phyloP scores from a whole-genome alignment of 768 basidiomycete species.

The Pluteus cervinus region DNA sequence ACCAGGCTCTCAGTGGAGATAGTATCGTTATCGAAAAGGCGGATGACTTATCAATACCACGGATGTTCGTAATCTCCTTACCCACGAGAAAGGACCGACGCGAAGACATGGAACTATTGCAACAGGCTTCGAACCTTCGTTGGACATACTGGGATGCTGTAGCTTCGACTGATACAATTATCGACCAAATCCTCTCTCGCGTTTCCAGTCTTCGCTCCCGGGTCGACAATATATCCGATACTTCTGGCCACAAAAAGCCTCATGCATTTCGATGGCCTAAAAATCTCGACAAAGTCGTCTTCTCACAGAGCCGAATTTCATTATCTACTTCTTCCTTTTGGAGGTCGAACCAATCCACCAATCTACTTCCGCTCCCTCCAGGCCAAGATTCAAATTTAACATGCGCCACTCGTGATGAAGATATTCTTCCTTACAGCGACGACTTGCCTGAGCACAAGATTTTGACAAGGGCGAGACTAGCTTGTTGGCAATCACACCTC shows the following conservation, averaged over 20 bases:
- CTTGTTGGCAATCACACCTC: slow-evolving; percentile 71
- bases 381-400: too few relatives aligned
- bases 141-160: slow-evolving; percentile 54
- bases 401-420: slow-evolving; percentile 37
- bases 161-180: slow-evolving; percentile 28
- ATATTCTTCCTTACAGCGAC: slow-evolving; percentile 25
- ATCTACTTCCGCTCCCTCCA: slow-evolving; percentile 5
- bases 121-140: slow-evolving; percentile 34
- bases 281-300: slow-evolving; percentile 22
- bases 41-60: too few relatives aligned
- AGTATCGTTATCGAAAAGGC: too few relatives aligned
- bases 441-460: slow-evolving; percentile 38
- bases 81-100: slow-evolving; percentile 50
- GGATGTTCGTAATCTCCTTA: slow-evolving; percentile 57
- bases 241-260: background rate
- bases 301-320: slow-evolving; percentile 15
- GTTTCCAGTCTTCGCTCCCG: slow-evolving; percentile 30
- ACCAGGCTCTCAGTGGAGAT: too few relatives aligned
- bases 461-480: slow-evolving; percentile 54
- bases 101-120: slow-evolving; percentile 49
- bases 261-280: slow-evolving; percentile 29
- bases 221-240: slow-evolving; percentile 7
- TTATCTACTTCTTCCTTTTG: slow-evolving; percentile 18
- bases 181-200: slow-evolving; percentile 35
- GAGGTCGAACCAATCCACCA: slow-evolving; percentile 6